These are phyloP conservation scores for Paecilomyces dactylethromorphus DNA, from an alignment of 2,329 filamentous ascomycete genomes.

Conservation along the genomic window DNA sequence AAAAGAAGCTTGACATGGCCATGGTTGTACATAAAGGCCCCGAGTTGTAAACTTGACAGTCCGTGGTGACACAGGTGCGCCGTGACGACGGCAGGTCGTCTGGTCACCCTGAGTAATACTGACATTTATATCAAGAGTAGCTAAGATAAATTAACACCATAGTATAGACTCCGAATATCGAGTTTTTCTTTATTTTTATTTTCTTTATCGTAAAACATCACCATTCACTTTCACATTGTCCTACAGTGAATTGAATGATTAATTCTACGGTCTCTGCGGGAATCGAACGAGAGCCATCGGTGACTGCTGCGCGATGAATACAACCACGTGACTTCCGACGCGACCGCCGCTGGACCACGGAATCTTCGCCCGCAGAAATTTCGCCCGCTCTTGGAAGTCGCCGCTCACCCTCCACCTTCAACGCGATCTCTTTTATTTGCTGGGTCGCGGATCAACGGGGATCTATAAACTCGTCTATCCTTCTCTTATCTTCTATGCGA, in stretches of 20 bases:
- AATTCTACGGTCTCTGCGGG: background rate
- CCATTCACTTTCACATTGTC: no score
- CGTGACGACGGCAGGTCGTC: background rate
- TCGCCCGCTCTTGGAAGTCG: background rate
- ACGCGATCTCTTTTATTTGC: background rate
- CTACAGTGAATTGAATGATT: background rate
- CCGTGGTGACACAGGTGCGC: background rate
- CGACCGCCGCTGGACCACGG: conserved; percentile 10
- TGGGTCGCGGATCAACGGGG: background rate
- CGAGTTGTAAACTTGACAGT: background rate
- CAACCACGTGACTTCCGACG: background rate
- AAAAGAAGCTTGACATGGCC: background rate
- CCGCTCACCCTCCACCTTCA: background rate
- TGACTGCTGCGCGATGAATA: background rate
- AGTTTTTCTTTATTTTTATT: no score
- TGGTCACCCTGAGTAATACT: background rate
- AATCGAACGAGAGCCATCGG: conserved; percentile 8
- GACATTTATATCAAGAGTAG: no score
- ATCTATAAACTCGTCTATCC: background rate
- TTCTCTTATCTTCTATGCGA: background rate
- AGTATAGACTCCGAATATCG: no score
- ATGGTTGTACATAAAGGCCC: background rate
- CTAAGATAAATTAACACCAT: no score
- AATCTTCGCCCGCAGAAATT: conserved; percentile 2
- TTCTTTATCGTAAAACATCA: no score